Evolutionary conservation across 768 basidiomycete species (phyloP).

Genomic region (Lactarius hengduanensis): DNA sequence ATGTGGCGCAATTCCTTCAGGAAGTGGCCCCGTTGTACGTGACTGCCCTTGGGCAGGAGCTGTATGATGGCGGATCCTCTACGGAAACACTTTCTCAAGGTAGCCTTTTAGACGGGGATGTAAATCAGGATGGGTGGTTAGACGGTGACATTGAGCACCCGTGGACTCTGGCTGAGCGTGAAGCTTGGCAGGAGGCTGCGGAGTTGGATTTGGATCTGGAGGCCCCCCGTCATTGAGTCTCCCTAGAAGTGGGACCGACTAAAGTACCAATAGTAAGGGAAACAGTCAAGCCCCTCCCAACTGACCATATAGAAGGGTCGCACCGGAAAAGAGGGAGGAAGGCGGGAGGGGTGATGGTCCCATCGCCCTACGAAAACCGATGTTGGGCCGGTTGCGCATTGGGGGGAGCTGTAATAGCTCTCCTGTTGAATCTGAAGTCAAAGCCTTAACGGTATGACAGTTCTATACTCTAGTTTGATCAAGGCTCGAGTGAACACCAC

Average conservation of each 20-base stretch:
- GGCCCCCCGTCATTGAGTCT: too few relatives aligned
- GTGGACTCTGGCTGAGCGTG: fast-evolving
- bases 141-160: neutral
- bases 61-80: neutral
- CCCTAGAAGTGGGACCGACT: neutral
- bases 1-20: neutral
- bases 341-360: neutral
- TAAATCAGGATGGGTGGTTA: neutral
- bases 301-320: too few relatives aligned
- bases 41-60: neutral
- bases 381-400: neutral
- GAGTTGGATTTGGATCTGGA: too few relatives aligned
- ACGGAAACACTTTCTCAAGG: neutral
- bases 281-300: neutral
- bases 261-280: neutral
- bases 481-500: neutral
- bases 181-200: neutral
- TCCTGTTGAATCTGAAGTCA: neutral
- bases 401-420: too few relatives aligned
- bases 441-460: neutral
- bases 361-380: neutral
- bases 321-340: too few relatives aligned
- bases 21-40: neutral
- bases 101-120: neutral
- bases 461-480: too few relatives aligned